Percentiles rank a stretch among this genome's conserved stretches.
phyloP scores from a whole-genome alignment of 192 early-diverging fungal genomes.

The Polychytrium aggregatum region DNA sequence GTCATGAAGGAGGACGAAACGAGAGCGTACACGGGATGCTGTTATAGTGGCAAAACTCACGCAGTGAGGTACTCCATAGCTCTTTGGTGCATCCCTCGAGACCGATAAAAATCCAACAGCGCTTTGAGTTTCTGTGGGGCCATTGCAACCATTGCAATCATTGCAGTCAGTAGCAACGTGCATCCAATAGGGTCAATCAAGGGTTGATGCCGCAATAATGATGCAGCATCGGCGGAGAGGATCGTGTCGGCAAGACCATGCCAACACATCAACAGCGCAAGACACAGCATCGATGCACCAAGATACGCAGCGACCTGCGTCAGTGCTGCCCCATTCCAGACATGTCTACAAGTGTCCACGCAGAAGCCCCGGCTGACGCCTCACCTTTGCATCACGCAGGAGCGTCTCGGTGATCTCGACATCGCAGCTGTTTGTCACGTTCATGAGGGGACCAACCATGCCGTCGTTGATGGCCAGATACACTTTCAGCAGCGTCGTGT shows the following conservation, averaged over 20 bases:
- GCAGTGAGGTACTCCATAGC: conserved; percentile 70
- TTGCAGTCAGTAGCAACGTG: too few relatives aligned
- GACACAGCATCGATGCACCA: neutral
- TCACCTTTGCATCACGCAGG: conserved; percentile 60
- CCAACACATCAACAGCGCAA: too few relatives aligned
- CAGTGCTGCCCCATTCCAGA: neutral
- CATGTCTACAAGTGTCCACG: neutral
- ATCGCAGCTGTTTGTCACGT: conserved; percentile 82
- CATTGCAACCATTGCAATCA: too few relatives aligned
- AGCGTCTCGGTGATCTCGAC: conserved; percentile 71
- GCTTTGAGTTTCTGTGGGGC: conserved; percentile 78
- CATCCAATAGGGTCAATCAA: too few relatives aligned
- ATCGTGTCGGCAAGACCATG: too few relatives aligned
- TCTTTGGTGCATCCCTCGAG: conserved; percentile 79
- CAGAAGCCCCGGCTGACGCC: neutral
- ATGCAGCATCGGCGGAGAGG: too few relatives aligned
- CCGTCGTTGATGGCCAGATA: conserved; percentile 79
- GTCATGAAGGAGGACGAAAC: too few relatives aligned
- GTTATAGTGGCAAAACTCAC: neutral
- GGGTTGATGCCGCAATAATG: too few relatives aligned
- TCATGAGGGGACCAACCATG: conserved; percentile 81
- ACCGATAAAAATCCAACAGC: conserved; percentile 87
- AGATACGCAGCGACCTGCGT: too few relatives aligned
- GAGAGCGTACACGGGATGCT: neutral
- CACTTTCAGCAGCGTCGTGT: conserved; percentile 82